A percentile compares a stretch with the other conserved stretches of the same genome.
Conservation (phyloP, 768 basidiomycete species). For the Lactarius trivialis region DNA sequence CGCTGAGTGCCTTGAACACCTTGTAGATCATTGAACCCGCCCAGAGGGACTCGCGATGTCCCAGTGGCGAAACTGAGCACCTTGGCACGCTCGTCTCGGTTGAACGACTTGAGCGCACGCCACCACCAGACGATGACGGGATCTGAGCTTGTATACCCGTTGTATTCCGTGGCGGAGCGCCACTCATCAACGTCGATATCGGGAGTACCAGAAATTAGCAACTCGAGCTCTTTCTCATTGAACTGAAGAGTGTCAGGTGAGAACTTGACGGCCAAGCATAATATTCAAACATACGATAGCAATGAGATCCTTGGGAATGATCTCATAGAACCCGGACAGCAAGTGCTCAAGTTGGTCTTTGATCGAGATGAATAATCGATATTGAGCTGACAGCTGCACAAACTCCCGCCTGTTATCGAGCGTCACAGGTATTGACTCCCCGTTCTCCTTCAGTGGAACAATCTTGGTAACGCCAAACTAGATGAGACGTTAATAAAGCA, state of each 20-base stretch:
- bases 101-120: conserved; percentile 96
- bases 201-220: conserved; percentile 95
- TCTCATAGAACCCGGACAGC: conserved; percentile 90
- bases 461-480: conserved; percentile 90
- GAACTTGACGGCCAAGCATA: conserved; percentile 15
- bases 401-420: conserved; percentile 97
- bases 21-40: conserved; percentile 92
- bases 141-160: conserved; percentile 80
- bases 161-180: conserved; percentile 88
- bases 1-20: conserved; percentile 90
- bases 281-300: conserved; percentile 60
- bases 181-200: conserved; percentile 98
- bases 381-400: conserved; percentile 91
- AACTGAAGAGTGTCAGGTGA: conserved; percentile 45
- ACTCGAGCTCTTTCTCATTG: conserved; percentile 90
- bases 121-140: conserved; percentile 99
- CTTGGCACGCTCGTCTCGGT: conserved; percentile 92
- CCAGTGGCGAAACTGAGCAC: conserved; percentile 96
- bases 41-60: conserved; percentile 87
- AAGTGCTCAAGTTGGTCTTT: conserved; percentile 92
- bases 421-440: conserved; percentile 80
- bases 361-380: conserved; percentile 88
- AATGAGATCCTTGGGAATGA: conserved; percentile 94
- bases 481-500: conserved; percentile 15
- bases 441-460: conserved; percentile 79